Percentiles rank a stretch among this genome's conserved stretches.
phyloP scores from a whole-genome alignment of 768 basidiomycete genomes.

The Phylloporus sp. region DNA sequence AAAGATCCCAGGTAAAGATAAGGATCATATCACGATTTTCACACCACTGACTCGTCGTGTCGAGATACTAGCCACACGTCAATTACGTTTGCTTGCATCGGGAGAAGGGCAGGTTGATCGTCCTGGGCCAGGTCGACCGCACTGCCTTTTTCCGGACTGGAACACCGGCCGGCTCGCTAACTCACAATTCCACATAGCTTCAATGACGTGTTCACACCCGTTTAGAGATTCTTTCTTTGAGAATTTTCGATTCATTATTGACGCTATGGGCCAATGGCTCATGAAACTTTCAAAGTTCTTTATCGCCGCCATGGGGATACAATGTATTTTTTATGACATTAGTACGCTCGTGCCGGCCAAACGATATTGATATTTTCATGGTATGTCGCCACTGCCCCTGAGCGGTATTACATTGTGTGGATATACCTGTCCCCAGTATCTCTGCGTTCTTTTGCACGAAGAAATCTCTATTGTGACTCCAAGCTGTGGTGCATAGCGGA shows the following conservation, averaged over 20 bases:
- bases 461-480: constrained; percentile 16
- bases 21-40: constrained; percentile 9
- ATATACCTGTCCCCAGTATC: constrained; percentile 8
- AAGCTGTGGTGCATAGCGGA: constrained; percentile 17
- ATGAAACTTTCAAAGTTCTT: constrained; percentile 17
- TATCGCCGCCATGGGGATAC: constrained; percentile 27
- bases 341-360: constrained; percentile 2
- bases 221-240: constrained; percentile 9
- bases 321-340: too few species aligned
- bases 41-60: constrained; percentile 3
- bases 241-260: constrained; percentile 15
- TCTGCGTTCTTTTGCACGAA: constrained; percentile 7
- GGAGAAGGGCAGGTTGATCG: background rate
- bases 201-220: constrained; percentile 13
- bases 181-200: constrained; percentile 4
- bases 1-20: constrained; percentile 14
- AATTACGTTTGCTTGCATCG: constrained; percentile 8
- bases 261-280: constrained; percentile 16
- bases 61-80: constrained; percentile 8
- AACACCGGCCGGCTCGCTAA: background rate
- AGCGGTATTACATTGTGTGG: constrained; percentile 24
- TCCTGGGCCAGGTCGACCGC: constrained; percentile 6
- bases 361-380: constrained; percentile 13
- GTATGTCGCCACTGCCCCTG: constrained; percentile 23
- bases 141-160: constrained; percentile 2